These are phyloP conservation scores for Fusarium cicatricum DNA, from an alignment of 2,329 filamentous ascomycete species.

Conservation along the genomic window DNA sequence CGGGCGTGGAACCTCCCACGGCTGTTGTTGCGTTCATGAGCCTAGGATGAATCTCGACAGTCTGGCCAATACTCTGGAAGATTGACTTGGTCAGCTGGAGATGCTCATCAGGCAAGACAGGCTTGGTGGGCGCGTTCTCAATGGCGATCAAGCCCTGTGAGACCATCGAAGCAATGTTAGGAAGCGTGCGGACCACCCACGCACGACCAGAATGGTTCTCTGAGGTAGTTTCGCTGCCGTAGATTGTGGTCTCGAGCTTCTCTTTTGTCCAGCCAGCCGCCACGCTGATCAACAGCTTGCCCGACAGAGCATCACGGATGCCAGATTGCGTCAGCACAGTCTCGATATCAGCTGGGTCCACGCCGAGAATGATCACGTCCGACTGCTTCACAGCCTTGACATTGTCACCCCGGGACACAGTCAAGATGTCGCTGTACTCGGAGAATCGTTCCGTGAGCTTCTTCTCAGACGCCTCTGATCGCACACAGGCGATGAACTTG, in stretches of 20 bases:
- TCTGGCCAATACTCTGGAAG: slow-evolving; percentile 63
- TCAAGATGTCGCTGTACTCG: slow-evolving; percentile 18
- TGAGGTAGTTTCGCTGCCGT: slow-evolving; percentile 34
- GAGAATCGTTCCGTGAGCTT: slow-evolving; percentile 35
- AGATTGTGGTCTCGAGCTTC: slow-evolving; percentile 49
- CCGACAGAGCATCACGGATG: slow-evolving; percentile 48
- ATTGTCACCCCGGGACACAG: slow-evolving; percentile 45
- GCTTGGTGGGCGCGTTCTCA: slow-evolving; percentile 36
- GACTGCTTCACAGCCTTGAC: slow-evolving; percentile 47
- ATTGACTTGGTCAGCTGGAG: slow-evolving; percentile 52
- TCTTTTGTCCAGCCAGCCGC: slow-evolving; percentile 57
- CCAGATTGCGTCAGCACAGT: slow-evolving; percentile 48
- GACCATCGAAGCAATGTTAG: slow-evolving; percentile 48
- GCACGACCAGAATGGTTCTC: slow-evolving; percentile 29
- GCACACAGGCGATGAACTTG: slow-evolving; percentile 43
- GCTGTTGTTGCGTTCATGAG: slow-evolving; percentile 67
- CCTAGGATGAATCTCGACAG: slow-evolving; percentile 57
- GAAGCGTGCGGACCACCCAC: slow-evolving; percentile 45
- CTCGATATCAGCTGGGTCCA: slow-evolving; percentile 56
- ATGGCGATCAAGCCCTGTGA: slow-evolving; percentile 46
- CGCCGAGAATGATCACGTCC: slow-evolving; percentile 55
- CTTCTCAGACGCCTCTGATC: slow-evolving; percentile 39
- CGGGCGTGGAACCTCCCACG: slow-evolving; percentile 66
- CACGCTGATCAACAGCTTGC: slow-evolving; percentile 61
- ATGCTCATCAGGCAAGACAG: slow-evolving; percentile 26